A percentile compares a stretch with the other conserved stretches of the same genome.
These are phyloP conservation scores for Teratosphaeria nubilosa DNA, from an alignment of 2,329 filamentous ascomycete genomes.

Conservation along the genomic window DNA sequence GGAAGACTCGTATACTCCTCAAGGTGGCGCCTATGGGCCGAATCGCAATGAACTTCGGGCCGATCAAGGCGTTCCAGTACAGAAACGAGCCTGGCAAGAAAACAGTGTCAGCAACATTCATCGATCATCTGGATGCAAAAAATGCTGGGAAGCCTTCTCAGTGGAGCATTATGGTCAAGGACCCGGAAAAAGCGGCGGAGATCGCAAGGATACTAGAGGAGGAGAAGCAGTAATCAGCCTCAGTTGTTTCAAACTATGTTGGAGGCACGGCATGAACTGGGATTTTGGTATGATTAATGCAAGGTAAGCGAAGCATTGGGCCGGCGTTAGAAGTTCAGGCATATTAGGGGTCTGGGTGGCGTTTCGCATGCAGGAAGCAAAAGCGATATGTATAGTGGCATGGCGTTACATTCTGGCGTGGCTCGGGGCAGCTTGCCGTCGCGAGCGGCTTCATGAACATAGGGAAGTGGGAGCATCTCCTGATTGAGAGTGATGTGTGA, in stretches of 20 bases:
- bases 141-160: constrained; percentile 54
- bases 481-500: not conserved
- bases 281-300: not conserved
- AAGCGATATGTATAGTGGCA: not conserved
- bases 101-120: constrained; percentile 26
- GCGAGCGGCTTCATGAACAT: not conserved
- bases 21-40: constrained; percentile 67
- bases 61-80: constrained; percentile 55
- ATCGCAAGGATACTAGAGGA: constrained; percentile 27
- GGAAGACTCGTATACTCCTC: constrained; percentile 56
- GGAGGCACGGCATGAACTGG: not conserved
- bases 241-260: not conserved
- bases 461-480: not conserved
- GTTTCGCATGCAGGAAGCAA: not conserved
- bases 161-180: constrained; percentile 64
- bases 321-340: not conserved
- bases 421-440: not conserved
- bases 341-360: not conserved
- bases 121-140: constrained; percentile 12
- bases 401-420: not conserved
- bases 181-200: constrained; percentile 40
- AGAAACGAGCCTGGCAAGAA: constrained; percentile 43
- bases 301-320: not conserved
- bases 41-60: constrained; percentile 59
- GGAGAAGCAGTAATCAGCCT: not conserved